These are phyloP conservation scores for Rhizomucor miehei DNA, from an alignment of 371 early-diverging fungal genomes.

Conservation along the genomic window DNA sequence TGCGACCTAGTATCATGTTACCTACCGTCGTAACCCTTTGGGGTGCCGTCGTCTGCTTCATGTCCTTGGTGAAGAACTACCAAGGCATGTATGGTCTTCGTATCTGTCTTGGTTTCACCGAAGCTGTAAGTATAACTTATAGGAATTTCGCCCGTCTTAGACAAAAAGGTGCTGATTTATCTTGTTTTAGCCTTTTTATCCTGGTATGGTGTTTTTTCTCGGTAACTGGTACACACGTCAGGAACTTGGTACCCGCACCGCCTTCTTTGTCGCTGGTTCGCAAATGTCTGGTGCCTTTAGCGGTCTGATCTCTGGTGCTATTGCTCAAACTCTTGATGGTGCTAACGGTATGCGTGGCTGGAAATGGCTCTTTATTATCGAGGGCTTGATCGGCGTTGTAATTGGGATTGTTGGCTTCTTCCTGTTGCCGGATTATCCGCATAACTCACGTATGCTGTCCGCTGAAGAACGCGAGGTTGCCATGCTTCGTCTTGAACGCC, in stretches of 20 bases:
- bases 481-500: slow-evolving; percentile 42
- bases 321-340: slow-evolving; percentile 34
- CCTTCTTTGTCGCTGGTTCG: slow-evolving; percentile 62
- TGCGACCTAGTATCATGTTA: slow-evolving; percentile 57
- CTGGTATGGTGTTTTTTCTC: slow-evolving; percentile 71
- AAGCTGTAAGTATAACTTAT: slow-evolving; percentile 31
- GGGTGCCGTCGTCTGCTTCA: slow-evolving; percentile 60
- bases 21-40: slow-evolving; percentile 58
- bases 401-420: slow-evolving; percentile 41
- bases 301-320: slow-evolving; percentile 39
- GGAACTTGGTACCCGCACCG: slow-evolving; percentile 73
- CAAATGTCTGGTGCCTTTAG: slow-evolving; percentile 35
- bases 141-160: no score
- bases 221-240: slow-evolving; percentile 77
- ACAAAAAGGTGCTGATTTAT: not conserved
- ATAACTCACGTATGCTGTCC: slow-evolving; percentile 46
- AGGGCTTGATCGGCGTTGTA: slow-evolving; percentile 49
- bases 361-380: slow-evolving; percentile 63
- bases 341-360: slow-evolving; percentile 49
- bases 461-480: slow-evolving; percentile 50
- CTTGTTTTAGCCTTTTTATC: slow-evolving; percentile 57
- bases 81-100: slow-evolving; percentile 55
- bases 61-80: slow-evolving; percentile 48
- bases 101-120: slow-evolving; percentile 63
- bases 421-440: slow-evolving; percentile 59